Conservation (phyloP, 331 rosid genomes). For the Prunus yedoensis region DNA sequence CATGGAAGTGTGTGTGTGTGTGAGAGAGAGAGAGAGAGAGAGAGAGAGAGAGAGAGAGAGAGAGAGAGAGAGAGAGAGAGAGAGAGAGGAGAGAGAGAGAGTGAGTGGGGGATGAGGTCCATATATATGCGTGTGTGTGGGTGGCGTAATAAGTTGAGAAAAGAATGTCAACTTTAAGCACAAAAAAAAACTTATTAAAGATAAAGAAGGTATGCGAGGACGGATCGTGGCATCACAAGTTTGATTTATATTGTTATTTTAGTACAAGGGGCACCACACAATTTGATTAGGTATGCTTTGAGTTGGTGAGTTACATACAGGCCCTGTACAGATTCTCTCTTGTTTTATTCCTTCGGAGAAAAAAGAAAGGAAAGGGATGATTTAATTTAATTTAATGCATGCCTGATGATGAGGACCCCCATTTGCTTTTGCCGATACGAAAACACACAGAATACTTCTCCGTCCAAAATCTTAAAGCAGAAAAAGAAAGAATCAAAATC, state of each 20-base stretch:
- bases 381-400: too few relatives aligned
- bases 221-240: constrained; percentile 55
- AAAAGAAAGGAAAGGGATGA: too few relatives aligned
- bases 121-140: not conserved
- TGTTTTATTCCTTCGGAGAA: constrained; percentile 1
- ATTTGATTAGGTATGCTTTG: constrained; percentile 8
- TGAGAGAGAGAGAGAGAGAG: too few relatives aligned
- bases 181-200: not conserved
- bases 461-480: constrained; percentile 36
- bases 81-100: too few relatives aligned
- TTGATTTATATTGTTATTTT: not conserved
- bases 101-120: not conserved
- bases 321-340: constrained; percentile 33
- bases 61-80: too few relatives aligned
- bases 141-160: constrained; percentile 16
- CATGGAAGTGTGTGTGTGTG: too few relatives aligned
- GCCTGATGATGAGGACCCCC: too few relatives aligned
- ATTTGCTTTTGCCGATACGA: constrained; percentile 43
- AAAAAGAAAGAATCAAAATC: constrained; percentile 24
- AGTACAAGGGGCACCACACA: not conserved
- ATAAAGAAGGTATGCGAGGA: constrained; percentile 27
- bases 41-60: too few relatives aligned
- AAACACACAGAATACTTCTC: constrained; percentile 42
- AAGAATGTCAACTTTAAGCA: constrained; percentile 38
- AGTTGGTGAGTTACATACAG: constrained; percentile 43